Evolutionary conservation across 2,329 filamentous ascomycete species (phyloP).

Genomic region (Arthrinium puccinioides): DNA sequence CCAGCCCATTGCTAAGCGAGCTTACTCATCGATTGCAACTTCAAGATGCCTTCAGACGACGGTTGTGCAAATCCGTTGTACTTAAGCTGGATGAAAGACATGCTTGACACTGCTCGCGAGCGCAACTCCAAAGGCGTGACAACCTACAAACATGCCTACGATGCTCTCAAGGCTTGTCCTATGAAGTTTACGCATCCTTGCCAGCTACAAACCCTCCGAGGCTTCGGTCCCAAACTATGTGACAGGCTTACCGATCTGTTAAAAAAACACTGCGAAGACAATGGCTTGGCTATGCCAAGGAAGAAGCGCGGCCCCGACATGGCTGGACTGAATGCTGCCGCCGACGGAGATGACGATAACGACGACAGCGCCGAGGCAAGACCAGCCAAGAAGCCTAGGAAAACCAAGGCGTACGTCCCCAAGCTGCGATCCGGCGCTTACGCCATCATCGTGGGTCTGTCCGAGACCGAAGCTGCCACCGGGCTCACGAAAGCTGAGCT

Average conservation of each 20-base stretch:
- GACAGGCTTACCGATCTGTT: slow-evolving; percentile 58
- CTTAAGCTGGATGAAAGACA: slow-evolving; percentile 69
- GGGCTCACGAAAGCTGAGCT: slow-evolving; percentile 63
- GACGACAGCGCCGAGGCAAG: slow-evolving; percentile 22
- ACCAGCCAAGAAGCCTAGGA: slow-evolving; percentile 50
- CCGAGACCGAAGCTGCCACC: slow-evolving; percentile 44
- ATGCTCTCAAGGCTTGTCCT: slow-evolving; percentile 70
- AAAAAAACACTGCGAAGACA: slow-evolving; percentile 54
- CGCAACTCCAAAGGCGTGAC: slow-evolving; percentile 62
- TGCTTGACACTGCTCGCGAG: slow-evolving; percentile 62
- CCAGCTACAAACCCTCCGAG: slow-evolving; percentile 64
- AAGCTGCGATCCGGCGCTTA: slow-evolving; percentile 67
- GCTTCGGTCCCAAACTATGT: slow-evolving; percentile 66
- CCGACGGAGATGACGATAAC: slow-evolving; percentile 27
- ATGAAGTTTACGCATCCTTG: slow-evolving; percentile 64
- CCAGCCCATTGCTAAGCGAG: no score
- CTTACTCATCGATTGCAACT: no score
- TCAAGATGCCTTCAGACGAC: slow-evolving; percentile 15
- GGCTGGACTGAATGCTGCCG: slow-evolving; percentile 20
- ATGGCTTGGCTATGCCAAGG: slow-evolving; percentile 62
- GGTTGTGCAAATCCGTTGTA: slow-evolving; percentile 63
- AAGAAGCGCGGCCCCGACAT: slow-evolving; percentile 27
- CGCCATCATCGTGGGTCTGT: slow-evolving; percentile 61
- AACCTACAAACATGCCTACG: slow-evolving; percentile 70
- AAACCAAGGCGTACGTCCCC: slow-evolving; percentile 64